Conservation (phyloP, 352 stramenopile species). For the Phytophthora cactorum region DNA sequence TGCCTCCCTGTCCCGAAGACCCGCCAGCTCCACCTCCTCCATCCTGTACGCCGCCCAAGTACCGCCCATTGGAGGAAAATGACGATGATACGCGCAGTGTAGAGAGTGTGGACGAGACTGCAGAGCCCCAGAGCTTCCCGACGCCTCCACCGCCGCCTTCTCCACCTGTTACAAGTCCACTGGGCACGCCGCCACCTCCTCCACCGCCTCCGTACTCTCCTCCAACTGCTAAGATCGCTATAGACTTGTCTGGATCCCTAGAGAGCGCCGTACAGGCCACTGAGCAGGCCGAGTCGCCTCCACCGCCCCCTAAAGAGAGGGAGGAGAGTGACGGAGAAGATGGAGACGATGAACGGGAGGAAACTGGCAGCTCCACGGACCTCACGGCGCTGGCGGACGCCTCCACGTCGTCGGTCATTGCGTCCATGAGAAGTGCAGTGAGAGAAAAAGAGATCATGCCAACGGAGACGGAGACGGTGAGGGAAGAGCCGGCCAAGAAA, state of each 20-base stretch:
- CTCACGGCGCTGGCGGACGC: constrained; percentile 18
- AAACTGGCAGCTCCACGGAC: constrained; percentile 1
- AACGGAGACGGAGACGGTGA: constrained; percentile 33
- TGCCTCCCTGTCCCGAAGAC: constrained; percentile 79
- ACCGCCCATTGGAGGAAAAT: constrained; percentile 66
- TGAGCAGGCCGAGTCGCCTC: neutral
- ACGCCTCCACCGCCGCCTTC: constrained; percentile 55
- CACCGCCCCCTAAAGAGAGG: constrained; percentile 7
- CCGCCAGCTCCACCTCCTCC: constrained; percentile 62
- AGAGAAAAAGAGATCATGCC: constrained; percentile 79
- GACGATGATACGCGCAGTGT: constrained; percentile 56
- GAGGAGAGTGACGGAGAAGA: constrained; percentile 39
- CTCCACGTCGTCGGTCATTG: constrained; percentile 67
- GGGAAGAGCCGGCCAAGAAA: constrained; percentile 46
- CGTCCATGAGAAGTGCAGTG: constrained; percentile 72
- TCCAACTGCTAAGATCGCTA: constrained; percentile 45
- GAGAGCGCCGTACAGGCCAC: constrained; percentile 18
- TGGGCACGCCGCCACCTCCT: constrained; percentile 31
- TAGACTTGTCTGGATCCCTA: constrained; percentile 38
- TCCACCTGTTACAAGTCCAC: constrained; percentile 36
- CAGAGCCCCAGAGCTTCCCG: constrained; percentile 41
- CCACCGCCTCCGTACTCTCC: constrained; percentile 70
- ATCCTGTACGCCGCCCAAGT: constrained; percentile 70
- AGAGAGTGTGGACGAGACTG: constrained; percentile 40
- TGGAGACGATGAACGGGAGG: constrained; percentile 38